Evolutionary conservation across 345 rosid genomes (phyloP), one percentile per base, ranked within the genome.

Genomic region (Moricandia arvensis): DNA sequence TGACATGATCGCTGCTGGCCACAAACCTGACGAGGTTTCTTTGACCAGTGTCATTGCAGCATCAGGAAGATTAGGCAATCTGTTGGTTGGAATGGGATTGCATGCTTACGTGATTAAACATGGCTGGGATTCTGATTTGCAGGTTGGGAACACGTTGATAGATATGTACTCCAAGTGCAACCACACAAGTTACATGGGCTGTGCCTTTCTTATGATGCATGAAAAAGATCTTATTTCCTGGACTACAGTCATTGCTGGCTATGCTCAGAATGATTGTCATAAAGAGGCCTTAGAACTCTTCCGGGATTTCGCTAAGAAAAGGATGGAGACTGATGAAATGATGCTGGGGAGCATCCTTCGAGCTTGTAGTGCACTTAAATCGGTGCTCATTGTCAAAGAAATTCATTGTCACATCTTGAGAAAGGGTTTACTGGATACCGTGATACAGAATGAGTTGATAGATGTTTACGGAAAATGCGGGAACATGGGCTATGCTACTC

Each of bases 141-240:
- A 61, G 79, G 86, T 87, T 67, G 96, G 90, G 58, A 91, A 90
- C 76, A 85, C 93, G 26, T 82, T 87, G 75, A 62, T 85, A 72
- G 96, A 91, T 86, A 83, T 93, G 96, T 93, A 93, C 80, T 84
- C 85, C 15, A 91, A 84, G 70, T 94, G 96, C 76, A 64, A 81
- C 71, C 80, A 58, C 73, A 77, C 83, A 75, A 77, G 60, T 74
- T 87, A 86, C 35, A 88, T 86, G 86, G 88, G 83, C 29, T 75
- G 58, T 70, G 85, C 79, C 21, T 94, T 94, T 77, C 69, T 70
- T 51, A 59, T 66, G 83, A 86, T 91, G 81, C 83, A 77, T 7
- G 51, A 68, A 51, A 86, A 86, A 79, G 97, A 91, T 86, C 80
- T 71, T 45, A 85, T 94, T 78, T 90, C 97, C 41, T 91, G 97